Conservation (phyloP, 345 rosid genomes). For the Theobroma cacao region DNA sequence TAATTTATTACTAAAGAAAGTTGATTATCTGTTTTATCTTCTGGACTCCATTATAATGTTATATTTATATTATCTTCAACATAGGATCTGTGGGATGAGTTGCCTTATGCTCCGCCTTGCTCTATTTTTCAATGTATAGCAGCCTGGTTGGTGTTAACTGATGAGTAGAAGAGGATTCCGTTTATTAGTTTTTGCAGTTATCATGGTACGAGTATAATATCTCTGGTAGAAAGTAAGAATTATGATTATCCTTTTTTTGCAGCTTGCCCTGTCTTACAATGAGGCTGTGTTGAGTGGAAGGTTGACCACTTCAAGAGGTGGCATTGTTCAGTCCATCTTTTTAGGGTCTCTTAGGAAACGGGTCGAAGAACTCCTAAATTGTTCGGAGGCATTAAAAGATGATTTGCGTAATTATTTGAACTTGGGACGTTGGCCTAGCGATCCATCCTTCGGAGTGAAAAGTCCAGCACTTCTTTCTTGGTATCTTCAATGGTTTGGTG, state of each 20-base stretch:
- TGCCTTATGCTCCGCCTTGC: background rate
- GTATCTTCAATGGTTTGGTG: slow-evolving; percentile 78
- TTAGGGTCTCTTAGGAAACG: slow-evolving; percentile 66
- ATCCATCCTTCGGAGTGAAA: too few relatives aligned
- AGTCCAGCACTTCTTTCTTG: too few relatives aligned
- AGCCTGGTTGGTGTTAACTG: too few relatives aligned
- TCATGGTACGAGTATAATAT: background rate
- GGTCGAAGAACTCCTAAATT: slow-evolving; percentile 58
- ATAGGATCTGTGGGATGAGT: too few relatives aligned
- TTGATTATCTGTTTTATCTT: background rate
- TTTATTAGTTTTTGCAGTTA: background rate
- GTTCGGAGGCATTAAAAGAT: slow-evolving; percentile 35
- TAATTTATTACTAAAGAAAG: background rate
- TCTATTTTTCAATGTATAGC: too few relatives aligned
- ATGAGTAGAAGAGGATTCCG: too few relatives aligned
- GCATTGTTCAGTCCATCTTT: slow-evolving; percentile 69
- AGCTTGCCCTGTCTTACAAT: slow-evolving; percentile 79
- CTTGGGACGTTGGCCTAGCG: slow-evolving; percentile 62
- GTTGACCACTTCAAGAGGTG: slow-evolving; percentile 53
- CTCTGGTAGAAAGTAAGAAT: background rate
- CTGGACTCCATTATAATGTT: background rate
- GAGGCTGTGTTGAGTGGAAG: slow-evolving; percentile 74
- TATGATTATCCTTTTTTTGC: slow-evolving; percentile 12
- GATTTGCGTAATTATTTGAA: slow-evolving; percentile 48
- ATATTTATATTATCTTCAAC: too few relatives aligned